These are phyloP conservation scores for Eimeria falciformis DNA, from an alignment of 169 alveolate species.

Conservation along the genomic window DNA sequence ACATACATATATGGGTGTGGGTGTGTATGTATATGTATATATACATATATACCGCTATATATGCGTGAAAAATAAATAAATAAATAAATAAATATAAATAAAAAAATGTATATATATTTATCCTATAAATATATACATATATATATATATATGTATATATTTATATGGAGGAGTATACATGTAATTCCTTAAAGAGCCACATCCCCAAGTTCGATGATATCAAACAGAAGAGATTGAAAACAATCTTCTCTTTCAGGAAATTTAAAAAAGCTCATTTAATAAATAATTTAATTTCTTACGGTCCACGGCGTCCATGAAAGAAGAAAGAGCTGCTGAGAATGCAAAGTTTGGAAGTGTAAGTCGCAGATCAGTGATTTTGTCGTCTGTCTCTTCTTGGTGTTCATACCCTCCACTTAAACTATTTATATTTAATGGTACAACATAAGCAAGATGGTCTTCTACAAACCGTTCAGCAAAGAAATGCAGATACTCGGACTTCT, in stretches of 20 bases:
- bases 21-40: neutral
- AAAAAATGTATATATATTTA: too few species aligned
- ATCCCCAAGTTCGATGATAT: too few species aligned
- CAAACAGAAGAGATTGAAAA: too few species aligned
- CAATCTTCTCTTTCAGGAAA: too few species aligned
- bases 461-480: slow-evolving; percentile 12
- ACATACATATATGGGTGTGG: too few species aligned
- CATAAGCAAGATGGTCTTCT: slow-evolving; percentile 5
- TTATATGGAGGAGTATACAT: too few species aligned
- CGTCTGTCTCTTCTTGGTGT: neutral
- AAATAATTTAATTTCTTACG: neutral
- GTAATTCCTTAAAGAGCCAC: too few species aligned
- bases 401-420: neutral
- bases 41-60: neutral
- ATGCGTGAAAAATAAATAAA: neutral
- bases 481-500: slow-evolving; percentile 30
- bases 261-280: too few species aligned
- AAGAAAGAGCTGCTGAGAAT: slow-evolving; percentile 61
- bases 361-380: slow-evolving; percentile 2
- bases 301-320: neutral
- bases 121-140: too few species aligned
- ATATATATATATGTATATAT: too few species aligned
- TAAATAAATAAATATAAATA: too few species aligned
- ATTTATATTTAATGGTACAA: neutral
- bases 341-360: slow-evolving; percentile 68